These are phyloP conservation scores for Lactifluus volemus DNA, from an alignment of 768 basidiomycete species.

Conservation along the genomic window DNA sequence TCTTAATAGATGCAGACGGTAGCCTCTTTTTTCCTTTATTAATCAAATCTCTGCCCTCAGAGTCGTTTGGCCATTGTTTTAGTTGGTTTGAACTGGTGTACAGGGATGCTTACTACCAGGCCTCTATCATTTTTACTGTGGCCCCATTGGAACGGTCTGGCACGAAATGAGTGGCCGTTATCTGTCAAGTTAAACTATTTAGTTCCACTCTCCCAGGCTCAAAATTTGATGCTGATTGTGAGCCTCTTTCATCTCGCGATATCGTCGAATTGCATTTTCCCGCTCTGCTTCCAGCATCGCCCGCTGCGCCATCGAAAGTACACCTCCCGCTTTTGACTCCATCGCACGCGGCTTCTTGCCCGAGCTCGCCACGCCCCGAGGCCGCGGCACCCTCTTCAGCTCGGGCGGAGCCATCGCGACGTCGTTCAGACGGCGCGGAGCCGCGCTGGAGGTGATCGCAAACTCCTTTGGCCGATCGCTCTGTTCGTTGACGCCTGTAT, in stretches of 20 bases:
- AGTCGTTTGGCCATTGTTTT: too few species aligned
- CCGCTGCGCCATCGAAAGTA: constrained; percentile 68
- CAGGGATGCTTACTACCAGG: too few species aligned
- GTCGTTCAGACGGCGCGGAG: constrained; percentile 62
- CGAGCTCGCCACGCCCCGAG: background rate
- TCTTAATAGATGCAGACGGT: too few species aligned
- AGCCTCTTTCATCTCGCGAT: constrained; percentile 56
- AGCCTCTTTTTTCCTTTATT: too few species aligned
- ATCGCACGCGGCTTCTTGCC: background rate
- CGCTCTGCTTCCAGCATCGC: constrained; percentile 70
- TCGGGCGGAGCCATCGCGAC: constrained; percentile 61
- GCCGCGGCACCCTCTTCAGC: constrained; percentile 45
- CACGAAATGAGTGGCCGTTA: too few species aligned
- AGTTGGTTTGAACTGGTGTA: too few species aligned
- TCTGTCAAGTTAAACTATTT: too few species aligned
- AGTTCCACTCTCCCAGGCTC: too few species aligned
- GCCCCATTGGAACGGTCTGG: too few species aligned
- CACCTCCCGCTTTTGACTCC: constrained; percentile 25
- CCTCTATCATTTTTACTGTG: too few species aligned
- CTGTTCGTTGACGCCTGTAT: background rate
- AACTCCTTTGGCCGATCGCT: constrained; percentile 38
- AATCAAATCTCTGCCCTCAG: too few species aligned
- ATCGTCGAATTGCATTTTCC: constrained; percentile 56
- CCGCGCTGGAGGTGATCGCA: constrained; percentile 37
- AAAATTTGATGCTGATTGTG: constrained; percentile 12